Evolutionary conservation across 2,329 filamentous ascomycete genomes (phyloP).

Genomic region (Epichloe gansuensis): DNA sequence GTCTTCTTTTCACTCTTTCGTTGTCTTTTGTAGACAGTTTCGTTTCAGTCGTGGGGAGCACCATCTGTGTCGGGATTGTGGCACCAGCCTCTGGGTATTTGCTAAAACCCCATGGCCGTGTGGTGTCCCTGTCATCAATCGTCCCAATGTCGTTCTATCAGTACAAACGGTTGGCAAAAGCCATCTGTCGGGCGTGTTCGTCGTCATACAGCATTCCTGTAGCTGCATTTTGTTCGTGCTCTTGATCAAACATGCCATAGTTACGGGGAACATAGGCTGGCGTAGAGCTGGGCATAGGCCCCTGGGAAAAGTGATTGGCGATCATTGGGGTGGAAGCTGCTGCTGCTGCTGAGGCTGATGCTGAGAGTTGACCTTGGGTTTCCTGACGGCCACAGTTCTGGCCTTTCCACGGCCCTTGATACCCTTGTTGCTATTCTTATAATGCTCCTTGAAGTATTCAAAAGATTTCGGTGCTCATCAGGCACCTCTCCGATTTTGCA

Average conservation of each 20-base stretch:
- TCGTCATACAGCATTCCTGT: conserved; percentile 33
- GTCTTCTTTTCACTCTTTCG: not conserved
- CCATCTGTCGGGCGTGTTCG: conserved; percentile 27
- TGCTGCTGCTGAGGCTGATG: not conserved
- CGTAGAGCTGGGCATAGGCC: conserved; percentile 17
- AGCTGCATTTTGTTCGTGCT: conserved; percentile 20
- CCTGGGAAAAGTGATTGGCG: conserved; percentile 11
- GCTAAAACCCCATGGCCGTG: not conserved
- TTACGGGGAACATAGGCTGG: conserved; percentile 19
- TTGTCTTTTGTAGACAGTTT: not conserved
- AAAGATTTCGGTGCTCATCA: conserved; percentile 59
- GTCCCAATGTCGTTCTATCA: conserved; percentile 14
- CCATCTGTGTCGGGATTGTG: not conserved
- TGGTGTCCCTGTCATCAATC: conserved; percentile 6
- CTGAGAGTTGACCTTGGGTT: conserved; percentile 16
- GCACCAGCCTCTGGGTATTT: not conserved
- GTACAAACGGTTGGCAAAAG: conserved; percentile 33
- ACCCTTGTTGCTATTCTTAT: conserved; percentile 97
- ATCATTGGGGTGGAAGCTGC: conserved; percentile 15
- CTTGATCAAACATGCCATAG: conserved; percentile 36
- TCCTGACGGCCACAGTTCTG: conserved; percentile 43
- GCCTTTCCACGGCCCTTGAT: conserved; percentile 94
- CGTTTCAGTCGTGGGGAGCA: conserved; percentile 1
- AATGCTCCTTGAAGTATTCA: conserved; percentile 75
- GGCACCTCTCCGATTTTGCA: conserved; percentile 43